Base-by-base conservation (phyloP, 2,329 filamentous ascomycete genomes). In the Monilinia fructigena region DNA sequence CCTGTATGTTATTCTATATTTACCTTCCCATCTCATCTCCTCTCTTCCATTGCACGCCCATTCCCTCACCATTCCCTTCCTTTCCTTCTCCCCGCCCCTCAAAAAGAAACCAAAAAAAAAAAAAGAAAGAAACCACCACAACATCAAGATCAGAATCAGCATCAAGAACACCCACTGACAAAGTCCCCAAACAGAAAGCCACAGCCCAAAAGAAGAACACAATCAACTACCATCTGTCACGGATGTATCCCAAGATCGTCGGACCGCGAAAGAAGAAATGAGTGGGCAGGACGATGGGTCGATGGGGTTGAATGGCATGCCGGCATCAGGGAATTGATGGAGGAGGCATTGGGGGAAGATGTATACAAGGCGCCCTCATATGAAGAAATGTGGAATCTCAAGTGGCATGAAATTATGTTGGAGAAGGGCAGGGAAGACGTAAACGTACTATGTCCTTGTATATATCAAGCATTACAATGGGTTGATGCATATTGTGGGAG, bases 181-280 rank as follows among this genome's bases (percentile, higher is more conserved):
- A 10, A 14, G 5, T 14, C 2, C 28, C 1, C 48, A 20, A 67
- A 69, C 76, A 89, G 86, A 86, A 82, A 82, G 78, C 83, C 58
- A 78, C 78, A 70, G 78, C 80, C 65, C 77, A 79, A 70, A 85
- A 86, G 76, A 92, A 89, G 81, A 94, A 88, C 78, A 87, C 85
- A 70, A 93, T 98, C 85, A 98, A 98, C 80, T 93, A 93, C 82
- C 93, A 97, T 77, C 82, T 98, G 54, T 85, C 86, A 71, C 86
- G 95, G 74, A 85, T 91, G 81, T 90, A 89, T 74, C 86, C 87
- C 18, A 86, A 89, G 77, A 82, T 96, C 82, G 85, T 89, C 80
- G 84, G 89, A 75, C 84, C 87, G 71, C 81, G 87, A 85, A 86
- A 93, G 79, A 84, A 83, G 78, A 85, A 88, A 73, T 86, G 68